Percentiles rank a stretch among this genome's conserved stretches.
phyloP scores from a whole-genome alignment of 2,329 filamentous ascomycete species.

The Graphilbum ipis-grandicollis region DNA sequence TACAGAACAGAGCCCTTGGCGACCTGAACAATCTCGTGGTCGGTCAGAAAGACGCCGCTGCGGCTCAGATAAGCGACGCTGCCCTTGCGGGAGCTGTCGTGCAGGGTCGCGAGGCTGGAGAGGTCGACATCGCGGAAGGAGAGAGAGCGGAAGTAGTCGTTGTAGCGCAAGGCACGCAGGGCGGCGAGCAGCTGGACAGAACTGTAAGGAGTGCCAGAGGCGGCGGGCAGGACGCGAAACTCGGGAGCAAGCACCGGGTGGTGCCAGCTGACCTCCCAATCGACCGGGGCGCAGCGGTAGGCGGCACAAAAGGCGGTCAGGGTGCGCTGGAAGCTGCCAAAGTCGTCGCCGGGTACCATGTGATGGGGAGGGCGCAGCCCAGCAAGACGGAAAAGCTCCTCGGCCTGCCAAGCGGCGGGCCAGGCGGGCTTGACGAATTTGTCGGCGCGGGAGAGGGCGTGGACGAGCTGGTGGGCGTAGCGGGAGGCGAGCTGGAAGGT shows the following conservation, averaged over 20 bases:
- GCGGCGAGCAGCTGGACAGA: constrained; percentile 37
- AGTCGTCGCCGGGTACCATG: constrained; percentile 32
- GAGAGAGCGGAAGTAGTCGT: constrained; percentile 41
- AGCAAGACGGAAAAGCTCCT: constrained; percentile 31
- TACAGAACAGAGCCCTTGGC: constrained; percentile 32
- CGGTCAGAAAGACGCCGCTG: constrained; percentile 32
- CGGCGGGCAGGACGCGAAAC: constrained; percentile 31
- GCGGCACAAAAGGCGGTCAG: constrained; percentile 36
- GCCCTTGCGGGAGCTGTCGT: constrained; percentile 27
- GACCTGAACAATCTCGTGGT: constrained; percentile 29
- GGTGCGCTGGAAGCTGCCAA: constrained; percentile 35
- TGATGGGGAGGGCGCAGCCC: constrained; percentile 34
- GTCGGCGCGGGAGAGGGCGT: constrained; percentile 34
- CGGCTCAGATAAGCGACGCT: constrained; percentile 33
- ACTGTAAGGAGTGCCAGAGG: constrained; percentile 22
- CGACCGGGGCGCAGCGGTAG: constrained; percentile 29
- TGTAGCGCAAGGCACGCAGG: constrained; percentile 37
- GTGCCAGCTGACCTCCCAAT: constrained; percentile 35
- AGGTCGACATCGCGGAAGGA: constrained; percentile 36
- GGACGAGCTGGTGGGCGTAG: constrained; percentile 35
- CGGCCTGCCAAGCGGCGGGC: constrained; percentile 35
- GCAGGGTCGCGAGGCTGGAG: constrained; percentile 19
- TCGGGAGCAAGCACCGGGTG: constrained; percentile 28
- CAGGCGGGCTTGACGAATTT: constrained; percentile 39
- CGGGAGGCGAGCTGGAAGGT: constrained; percentile 31